Evolutionary conservation across 768 basidiomycete genomes (phyloP), one percentile per base, ranked within the genome.

Genomic region (Lactarius evosmus): DNA sequence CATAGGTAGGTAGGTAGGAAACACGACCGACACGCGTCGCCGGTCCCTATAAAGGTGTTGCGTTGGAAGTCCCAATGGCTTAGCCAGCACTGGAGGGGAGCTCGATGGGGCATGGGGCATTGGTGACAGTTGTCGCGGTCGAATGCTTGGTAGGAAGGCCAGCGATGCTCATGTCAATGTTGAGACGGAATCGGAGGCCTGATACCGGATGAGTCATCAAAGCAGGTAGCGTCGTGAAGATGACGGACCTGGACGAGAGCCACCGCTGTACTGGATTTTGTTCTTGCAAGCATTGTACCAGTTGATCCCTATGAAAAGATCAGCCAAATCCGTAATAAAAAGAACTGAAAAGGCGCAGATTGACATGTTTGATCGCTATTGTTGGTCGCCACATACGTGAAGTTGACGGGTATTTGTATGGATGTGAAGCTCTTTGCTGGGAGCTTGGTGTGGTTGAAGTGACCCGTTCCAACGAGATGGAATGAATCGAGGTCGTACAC

Each of bases 211-310:
- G 32, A 52, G 55, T 17, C 12, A 19, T 56, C 11, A 12, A 30
- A 52, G 22, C 11, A 16, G 4, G 17, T 16, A 56, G 16, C n/a
- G 30, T 6, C 8, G 29, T 29, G 33, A 40, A 19, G 29, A 44
- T 1, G 51, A 80, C 88, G 34, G 70, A 93, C 86, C 80, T 60
- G 82, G 85, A 59, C 87, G 83, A 53, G 73, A 76, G n/a, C 82
- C 84, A 70, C 75, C 75, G 3, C 73, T 36, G 72, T 76, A 83
- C 33, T 83, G 71, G 40, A 74, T 78, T 44, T 74, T 70, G 72
- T 92, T 88, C 76, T 81, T 82, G 78, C 93, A 95, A 7, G 83
- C 88, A 61, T 88, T 78, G 72, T 94, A 89, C 85, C 88, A 91
- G 59, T 84, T 85, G 7, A 72, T 71, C 89, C 87, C 88, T 91